Conservation (phyloP, 345 rosid species). For the Lenwebbia sp. region DNA sequence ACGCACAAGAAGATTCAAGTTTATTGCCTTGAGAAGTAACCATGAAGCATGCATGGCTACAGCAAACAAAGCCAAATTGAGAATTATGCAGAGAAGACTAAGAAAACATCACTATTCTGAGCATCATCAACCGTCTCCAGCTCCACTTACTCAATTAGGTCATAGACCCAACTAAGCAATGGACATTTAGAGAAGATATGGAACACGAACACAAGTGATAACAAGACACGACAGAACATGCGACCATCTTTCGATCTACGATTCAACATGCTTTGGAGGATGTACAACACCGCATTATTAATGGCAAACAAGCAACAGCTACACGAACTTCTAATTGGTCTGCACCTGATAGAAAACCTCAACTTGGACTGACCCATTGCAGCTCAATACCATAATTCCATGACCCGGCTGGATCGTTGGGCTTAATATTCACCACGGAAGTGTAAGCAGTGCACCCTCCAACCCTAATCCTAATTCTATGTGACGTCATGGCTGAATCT, state of each 20-base stretch:
- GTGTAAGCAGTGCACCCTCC: slow-evolving; percentile 60
- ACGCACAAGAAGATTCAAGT: background rate
- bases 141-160: background rate
- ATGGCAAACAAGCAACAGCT: background rate
- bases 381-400: slow-evolving; percentile 58
- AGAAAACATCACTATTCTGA: background rate
- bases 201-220: background rate
- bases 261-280: background rate
- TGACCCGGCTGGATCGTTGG: slow-evolving; percentile 6
- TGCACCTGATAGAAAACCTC: background rate
- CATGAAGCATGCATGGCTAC: background rate
- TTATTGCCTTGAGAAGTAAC: background rate
- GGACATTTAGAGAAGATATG: background rate
- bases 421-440: slow-evolving; percentile 22
- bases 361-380: slow-evolving; percentile 41
- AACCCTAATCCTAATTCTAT: slow-evolving; percentile 33
- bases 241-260: background rate
- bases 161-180: background rate
- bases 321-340: background rate
- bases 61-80: background rate
- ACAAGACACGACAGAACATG: background rate
- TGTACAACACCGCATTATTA: background rate
- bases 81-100: background rate
- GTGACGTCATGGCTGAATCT: slow-evolving; percentile 45
- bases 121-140: background rate